These are phyloP conservation scores for Nakaseomyces delphensis DNA, from an alignment of 1,139 yeast genomes.

Conservation along the genomic window DNA sequence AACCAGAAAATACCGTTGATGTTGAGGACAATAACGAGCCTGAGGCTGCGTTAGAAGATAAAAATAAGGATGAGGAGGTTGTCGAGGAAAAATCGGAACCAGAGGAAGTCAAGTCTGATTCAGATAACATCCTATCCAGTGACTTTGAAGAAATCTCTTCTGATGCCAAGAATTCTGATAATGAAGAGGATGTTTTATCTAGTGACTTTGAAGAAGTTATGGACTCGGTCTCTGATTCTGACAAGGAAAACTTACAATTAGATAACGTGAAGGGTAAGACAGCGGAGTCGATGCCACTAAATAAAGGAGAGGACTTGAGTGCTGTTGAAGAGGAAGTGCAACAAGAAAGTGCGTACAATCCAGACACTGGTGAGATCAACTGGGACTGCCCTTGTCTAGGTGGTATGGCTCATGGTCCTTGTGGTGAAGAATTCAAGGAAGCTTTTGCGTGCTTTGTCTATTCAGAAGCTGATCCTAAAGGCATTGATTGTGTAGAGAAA, in stretches of 20 bases:
- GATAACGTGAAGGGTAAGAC: background rate
- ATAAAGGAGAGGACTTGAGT: conserved; percentile 6
- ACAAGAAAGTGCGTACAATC: conserved; percentile 73
- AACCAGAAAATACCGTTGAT: background rate
- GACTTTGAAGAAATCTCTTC: conserved; percentile 1
- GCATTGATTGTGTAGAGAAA: conserved; percentile 90
- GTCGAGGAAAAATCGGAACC: background rate
- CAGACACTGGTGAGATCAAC: conserved; percentile 97
- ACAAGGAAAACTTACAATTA: conserved; percentile 1
- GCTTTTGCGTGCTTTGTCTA: conserved; percentile 95
- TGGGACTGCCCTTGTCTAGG: conserved; percentile 99
- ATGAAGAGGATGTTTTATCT: conserved; percentile 4
- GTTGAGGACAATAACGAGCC: background rate
- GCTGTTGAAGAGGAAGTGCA: conserved; percentile 23
- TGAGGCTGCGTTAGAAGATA: background rate
- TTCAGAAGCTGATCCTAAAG: conserved; percentile 94
- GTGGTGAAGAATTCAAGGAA: conserved; percentile 95
- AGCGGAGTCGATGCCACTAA: conserved; percentile 7
- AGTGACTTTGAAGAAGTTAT: conserved; percentile 3
- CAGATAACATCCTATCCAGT: background rate
- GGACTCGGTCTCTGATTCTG: conserved; percentile 2
- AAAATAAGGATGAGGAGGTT: background rate
- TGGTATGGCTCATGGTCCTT: conserved; percentile 98
- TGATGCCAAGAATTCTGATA: background rate
- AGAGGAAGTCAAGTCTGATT: background rate